Evolutionary conservation across 768 basidiomycete genomes (phyloP), one percentile per base, ranked within the genome.

Genomic region (Mycena metata): DNA sequence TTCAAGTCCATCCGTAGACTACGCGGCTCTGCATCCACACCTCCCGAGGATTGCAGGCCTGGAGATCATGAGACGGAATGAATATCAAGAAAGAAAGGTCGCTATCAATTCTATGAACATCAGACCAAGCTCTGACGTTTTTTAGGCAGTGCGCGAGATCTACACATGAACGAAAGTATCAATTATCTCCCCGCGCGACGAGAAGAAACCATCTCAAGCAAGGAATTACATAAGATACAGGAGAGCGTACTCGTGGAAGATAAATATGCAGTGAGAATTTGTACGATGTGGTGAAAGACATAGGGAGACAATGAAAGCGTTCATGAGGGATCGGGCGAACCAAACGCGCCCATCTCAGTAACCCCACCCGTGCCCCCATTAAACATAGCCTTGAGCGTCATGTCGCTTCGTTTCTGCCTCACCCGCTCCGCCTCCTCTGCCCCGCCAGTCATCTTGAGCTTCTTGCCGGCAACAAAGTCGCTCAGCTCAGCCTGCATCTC

Each of bases 361-460:
- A 67, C 59, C 42, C 61, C 57, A n/a, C 60, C 52, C 11, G 39
- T 39, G n/a, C 74, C 73, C 10, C 81, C 83, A 39, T 77, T 85
- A 76, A 96, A 96, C 94, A 98, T 97, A 35, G 93, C 93, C 82
- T 92, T 96, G 71, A 99, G 81, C 23, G 94, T 90, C 81, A 89
- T 79, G 60, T 96, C 96, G 76, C 93, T 95, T 79, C 90, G 84
- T 77, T 89, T 89, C 84, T 96, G 92, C 73, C 96, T 84, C 72
- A 96, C 86, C 64, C 97, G 85, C 81, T 99, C 97, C 24, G 83
- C 87, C 81, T 97, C 95, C 78, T 96, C 95, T 24, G 95, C 92
- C 16, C 96, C 96, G 30, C 96, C 97, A 19, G 96, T 99, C 93
- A 96, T 92, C 85, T 90, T 94, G 78, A 99, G 81, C 82, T 92